Base-by-base conservation (phyloP, 2,329 filamentous ascomycete genomes). In the Hymenoscyphus fraxineus region DNA sequence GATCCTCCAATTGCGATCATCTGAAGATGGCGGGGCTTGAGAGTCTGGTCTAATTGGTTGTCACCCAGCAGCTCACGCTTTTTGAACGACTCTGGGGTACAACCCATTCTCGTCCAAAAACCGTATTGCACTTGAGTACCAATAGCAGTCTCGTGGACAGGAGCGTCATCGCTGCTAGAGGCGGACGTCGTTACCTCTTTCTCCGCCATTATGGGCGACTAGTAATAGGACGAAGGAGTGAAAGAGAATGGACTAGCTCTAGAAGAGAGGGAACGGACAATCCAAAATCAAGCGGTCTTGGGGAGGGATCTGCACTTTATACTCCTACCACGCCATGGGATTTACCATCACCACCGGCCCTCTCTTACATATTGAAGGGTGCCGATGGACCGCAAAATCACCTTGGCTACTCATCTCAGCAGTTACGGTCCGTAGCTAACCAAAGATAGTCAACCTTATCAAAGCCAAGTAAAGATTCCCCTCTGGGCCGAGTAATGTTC, bases 1-100 rank as follows among this genome's bases (percentile, higher is more conserved):
- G 90, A 94, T 56, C 93, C 93, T 72, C 93, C 93, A 70, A 97
- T 96, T 19, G 93, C 93, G 81, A 97, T 97, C 93, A 97, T 97
- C 80, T 97, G 93, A 74, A 97, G 76, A 80, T 97, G 93, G 47
- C 92, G 83, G 32, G 88, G 87, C 78, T 95, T 94, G 70, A 96
- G 78, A 76, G 87, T 89, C 72, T 92, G 83, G 61, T 90, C 86
- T 58, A 97, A 82, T 5, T 89, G 86, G 66, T 74, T 73, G 19
- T 69, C 65, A 56, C 65, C 68, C 31, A 70, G 66, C 2, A 62
- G 63, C 47, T 71, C 75, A 54, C 76, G 71, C 31, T 68, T 71
- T 70, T 76, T 76, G 73, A 78, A 78, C 5, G 77, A 78, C 60
- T 77, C 74, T 10, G 72, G 66, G 7, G 76, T 78, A 65, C 69